Base-by-base conservation (phyloP, 2,329 filamentous ascomycete species). In the Penicillium nordicum region DNA sequence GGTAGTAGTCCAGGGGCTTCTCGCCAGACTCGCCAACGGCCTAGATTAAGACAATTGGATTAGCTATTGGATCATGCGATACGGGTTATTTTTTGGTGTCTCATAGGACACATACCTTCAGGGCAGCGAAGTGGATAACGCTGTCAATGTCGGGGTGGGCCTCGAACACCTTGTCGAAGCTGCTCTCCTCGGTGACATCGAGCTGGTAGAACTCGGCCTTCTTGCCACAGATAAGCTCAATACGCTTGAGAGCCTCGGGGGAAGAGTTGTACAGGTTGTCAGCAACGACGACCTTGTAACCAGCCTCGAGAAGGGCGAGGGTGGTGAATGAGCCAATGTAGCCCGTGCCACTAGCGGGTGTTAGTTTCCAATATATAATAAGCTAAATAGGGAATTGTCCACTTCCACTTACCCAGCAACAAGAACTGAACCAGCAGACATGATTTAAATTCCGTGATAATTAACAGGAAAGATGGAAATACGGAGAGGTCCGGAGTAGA, bases 241-340 rank as follows among this genome's bases (percentile, higher is more conserved):
- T 96, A 74, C 94, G 92, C 76, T 96, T 93, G 68, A 99, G 78
- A 63, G 89, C 90, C 70, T 96, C 92, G 69, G 88, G 82, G 59
- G 90, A 96, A 47, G 94, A 97, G 79, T 99, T 99, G 88, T 96
- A 96, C 65, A 97, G 85, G 78, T 87, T 97, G 80, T 99, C 94
- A 65, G 94, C 87, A 63, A 99, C 91, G 74, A 99, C 89, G 62
- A 99, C 94, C 75, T 97, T 88, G 84, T 97, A 97, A 75, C 87
- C 92, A 71, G 94, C 89, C 73, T 97, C 84, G 66, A 99, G 90
- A 27, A 99, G 89, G 52, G 92, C 88, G 50, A 99, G 87, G 55
- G 90, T 82, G 60, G 94, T 99, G 82, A 97, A 97, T 49, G 93
- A 97, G 74, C 94, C 94, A 77, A 99, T 99, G 83, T 99, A 99